A percentile compares a stretch with the other conserved stretches of the same genome.
These are phyloP conservation scores for Polychytrium aggregatum DNA, from an alignment of 192 early-diverging fungal species.

Conservation along the genomic window DNA sequence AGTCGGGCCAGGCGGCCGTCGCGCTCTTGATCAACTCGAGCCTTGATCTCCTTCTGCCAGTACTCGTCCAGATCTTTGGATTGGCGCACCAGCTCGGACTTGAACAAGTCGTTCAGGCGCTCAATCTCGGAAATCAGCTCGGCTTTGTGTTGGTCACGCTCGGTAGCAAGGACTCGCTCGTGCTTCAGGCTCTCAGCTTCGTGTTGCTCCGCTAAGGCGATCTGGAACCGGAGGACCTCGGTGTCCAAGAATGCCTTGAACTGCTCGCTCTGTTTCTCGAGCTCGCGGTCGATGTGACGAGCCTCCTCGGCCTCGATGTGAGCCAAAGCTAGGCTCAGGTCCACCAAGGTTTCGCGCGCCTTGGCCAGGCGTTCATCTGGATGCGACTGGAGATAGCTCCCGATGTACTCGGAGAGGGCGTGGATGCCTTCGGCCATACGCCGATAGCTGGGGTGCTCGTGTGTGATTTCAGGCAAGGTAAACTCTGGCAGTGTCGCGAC, in stretches of 20 bases:
- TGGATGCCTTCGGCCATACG: no score
- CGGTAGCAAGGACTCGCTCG: conserved; percentile 28
- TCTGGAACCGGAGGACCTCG: conserved; percentile 28
- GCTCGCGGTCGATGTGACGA: conserved; percentile 21
- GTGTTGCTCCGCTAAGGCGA: conserved; percentile 49
- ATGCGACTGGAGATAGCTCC: no score
- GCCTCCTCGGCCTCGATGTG: conserved; percentile 19
- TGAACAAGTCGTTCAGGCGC: conserved; percentile 39
- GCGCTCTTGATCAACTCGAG: conserved; percentile 79
- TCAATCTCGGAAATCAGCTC: conserved; percentile 20
- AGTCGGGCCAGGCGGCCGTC: conserved; percentile 75
- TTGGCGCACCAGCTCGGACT: conserved; percentile 52
- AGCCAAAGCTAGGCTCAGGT: conserved; percentile 18
- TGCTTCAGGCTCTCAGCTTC: conserved; percentile 35
- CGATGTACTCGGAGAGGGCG: no score
- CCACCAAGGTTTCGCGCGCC: conserved; percentile 3
- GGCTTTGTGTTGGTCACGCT: conserved; percentile 31
- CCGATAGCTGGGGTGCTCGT: no score
- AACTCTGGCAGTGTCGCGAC: no score
- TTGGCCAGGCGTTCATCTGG: no score
- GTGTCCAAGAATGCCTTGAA: conserved; percentile 36
- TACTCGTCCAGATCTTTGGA: conserved; percentile 51
- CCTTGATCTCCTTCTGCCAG: conserved; percentile 68
- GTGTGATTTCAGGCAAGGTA: no score
- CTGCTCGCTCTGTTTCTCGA: conserved; percentile 34